Evolutionary conservation across 2,329 filamentous ascomycete genomes (phyloP).

Genomic region (Colletotrichum sp.): DNA sequence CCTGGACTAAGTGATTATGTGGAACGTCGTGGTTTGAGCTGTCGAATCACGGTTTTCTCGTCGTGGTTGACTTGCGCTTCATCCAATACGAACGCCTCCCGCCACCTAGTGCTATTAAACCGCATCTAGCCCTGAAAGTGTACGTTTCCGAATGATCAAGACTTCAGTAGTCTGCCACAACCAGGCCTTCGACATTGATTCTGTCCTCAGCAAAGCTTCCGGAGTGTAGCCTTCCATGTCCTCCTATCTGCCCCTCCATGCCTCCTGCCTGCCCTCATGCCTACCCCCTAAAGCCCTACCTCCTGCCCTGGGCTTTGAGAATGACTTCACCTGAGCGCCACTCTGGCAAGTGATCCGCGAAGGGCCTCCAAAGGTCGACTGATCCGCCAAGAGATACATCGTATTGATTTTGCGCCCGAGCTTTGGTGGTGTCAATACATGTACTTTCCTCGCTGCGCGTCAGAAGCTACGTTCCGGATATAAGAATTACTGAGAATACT

Average conservation of each 20-base stretch:
- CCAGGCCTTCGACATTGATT: too few species aligned
- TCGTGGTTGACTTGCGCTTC: neutral
- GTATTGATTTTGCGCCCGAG: neutral
- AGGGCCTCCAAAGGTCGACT: too few species aligned
- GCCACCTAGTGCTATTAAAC: neutral
- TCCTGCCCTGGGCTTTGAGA: neutral
- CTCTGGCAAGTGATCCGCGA: neutral
- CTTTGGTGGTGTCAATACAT: too few species aligned
- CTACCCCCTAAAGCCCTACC: neutral
- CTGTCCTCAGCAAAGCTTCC: too few species aligned
- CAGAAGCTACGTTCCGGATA: too few species aligned
- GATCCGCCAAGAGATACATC: neutral
- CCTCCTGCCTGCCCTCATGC: too few species aligned
- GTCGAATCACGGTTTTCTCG: neutral
- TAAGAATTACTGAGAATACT: rapidly evolving
- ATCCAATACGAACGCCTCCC: neutral
- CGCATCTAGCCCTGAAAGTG: neutral
- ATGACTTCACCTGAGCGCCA: neutral
- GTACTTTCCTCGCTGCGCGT: too few species aligned
- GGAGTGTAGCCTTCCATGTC: too few species aligned
- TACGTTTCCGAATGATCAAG: neutral
- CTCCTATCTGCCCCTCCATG: too few species aligned
- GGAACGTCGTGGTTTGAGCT: too few species aligned
- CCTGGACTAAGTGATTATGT: neutral
- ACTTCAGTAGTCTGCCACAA: neutral